Evolutionary conservation across 768 basidiomycete genomes (phyloP), one percentile per base, ranked within the genome.

Genomic region (Fomitopsis pulvina): DNA sequence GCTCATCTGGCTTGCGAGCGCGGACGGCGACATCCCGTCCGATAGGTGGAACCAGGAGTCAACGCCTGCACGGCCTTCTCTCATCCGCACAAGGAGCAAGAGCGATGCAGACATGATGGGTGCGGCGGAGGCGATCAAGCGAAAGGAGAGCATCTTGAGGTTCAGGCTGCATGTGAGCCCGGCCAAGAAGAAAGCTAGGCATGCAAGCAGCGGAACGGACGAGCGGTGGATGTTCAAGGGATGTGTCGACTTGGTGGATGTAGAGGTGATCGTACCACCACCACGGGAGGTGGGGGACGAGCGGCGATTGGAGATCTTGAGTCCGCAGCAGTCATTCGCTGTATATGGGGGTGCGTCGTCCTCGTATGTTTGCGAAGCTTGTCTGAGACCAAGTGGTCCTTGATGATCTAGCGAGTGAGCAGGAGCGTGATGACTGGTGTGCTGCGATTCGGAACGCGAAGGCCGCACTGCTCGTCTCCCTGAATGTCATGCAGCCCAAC

Each of bases 151-250:
- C 4, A 30, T 52, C 16, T 40, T 61, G 28, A 50, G 56, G 30
- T 46, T 61, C 25, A 57, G 51, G 40, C 52, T 65, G 10, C 50
- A 39, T 42, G 39, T 51, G 10, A 52, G 51, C 8, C 70, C 57
- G 48, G 60, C 63, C 39, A 52, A 50, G 49, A 60, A 50, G 57
- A 66, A 62, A 52, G 59, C 47, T 46, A 52, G 67, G 30, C 60
- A 65, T 41, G 60, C 65, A 26, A 60, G 65, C 14, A 63, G 59
- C n/a, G 68, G 68, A 3, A 64, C 61, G 9, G 83, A 87, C 26
- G 87, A 88, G 42, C 74, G 72, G 56, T 91, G 87, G 86, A 63
- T 74, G 34, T 92, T 76, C 63, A 87, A 81, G 59, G 88, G 89
- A 2, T 71, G 75, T 49, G 73, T 75, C 29, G 79, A 79, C 46